phyloP scores from a whole-genome alignment of 2,329 filamentous ascomycete species.

The Macroventuria anomochaeta region DNA sequence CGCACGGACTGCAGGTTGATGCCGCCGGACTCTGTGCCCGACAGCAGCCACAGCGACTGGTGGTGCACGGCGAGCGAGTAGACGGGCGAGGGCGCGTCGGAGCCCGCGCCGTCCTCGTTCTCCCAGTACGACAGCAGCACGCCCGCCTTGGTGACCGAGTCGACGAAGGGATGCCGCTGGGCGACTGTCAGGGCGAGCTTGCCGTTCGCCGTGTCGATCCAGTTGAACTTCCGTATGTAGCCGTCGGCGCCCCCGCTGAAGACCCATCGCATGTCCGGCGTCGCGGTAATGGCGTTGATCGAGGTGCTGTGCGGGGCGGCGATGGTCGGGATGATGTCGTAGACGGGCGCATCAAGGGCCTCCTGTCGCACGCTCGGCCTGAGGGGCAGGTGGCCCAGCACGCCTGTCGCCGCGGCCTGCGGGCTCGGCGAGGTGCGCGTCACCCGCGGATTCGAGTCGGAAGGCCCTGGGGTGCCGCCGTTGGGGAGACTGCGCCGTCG shows the following conservation, averaged over 20 bases:
- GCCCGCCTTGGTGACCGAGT: slow-evolving; percentile 94
- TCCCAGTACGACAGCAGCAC: slow-evolving; percentile 98
- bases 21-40: slow-evolving; percentile 85
- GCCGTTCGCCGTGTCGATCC: slow-evolving; percentile 91
- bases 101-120: slow-evolving; percentile 77
- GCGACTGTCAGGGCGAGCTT: slow-evolving; percentile 93
- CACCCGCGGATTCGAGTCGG: slow-evolving; percentile 54
- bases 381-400: slow-evolving; percentile 50
- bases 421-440: slow-evolving; percentile 58
- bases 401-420: slow-evolving; percentile 39
- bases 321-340: slow-evolving; percentile 97
- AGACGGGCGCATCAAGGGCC: slow-evolving; percentile 77
- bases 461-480: slow-evolving; percentile 32
- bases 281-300: slow-evolving; percentile 90
- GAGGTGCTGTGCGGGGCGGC: slow-evolving; percentile 95
- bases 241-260: slow-evolving; percentile 94
- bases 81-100: slow-evolving; percentile 76
- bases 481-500: slow-evolving; percentile 41
- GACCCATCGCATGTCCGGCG: slow-evolving; percentile 92
- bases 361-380: slow-evolving; percentile 75
- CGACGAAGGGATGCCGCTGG: slow-evolving; percentile 94
- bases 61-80: slow-evolving; percentile 94
- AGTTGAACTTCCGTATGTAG: slow-evolving; percentile 97
- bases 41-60: slow-evolving; percentile 87
- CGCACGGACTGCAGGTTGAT: slow-evolving; percentile 94